These are phyloP conservation scores for Silene conica DNA, from an alignment of 148 eudicot species.

Conservation along the genomic window DNA sequence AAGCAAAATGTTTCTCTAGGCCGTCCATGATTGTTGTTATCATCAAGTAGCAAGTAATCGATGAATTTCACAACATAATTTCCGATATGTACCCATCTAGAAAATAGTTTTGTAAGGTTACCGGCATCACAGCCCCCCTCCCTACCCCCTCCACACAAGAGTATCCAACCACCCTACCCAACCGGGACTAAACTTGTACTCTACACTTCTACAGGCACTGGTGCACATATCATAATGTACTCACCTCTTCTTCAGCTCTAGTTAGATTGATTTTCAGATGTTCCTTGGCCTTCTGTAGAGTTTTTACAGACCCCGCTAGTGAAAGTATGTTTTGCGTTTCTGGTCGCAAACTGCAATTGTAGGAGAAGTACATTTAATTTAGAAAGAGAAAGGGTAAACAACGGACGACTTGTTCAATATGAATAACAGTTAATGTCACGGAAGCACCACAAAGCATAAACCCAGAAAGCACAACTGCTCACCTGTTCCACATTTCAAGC, in stretches of 20 bases:
- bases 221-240: background rate
- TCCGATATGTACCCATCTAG: background rate
- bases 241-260: conserved; percentile 92
- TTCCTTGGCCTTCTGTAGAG: conserved; percentile 65
- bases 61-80: no score
- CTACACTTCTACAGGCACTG: no score
- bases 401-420: no score
- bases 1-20: no score
- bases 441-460: background rate
- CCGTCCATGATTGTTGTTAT: no score
- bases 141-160: no score
- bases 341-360: conserved; percentile 54
- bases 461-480: background rate
- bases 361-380: background rate
- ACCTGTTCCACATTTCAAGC: conserved; percentile 58
- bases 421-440: no score
- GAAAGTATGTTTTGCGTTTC: conserved; percentile 57
- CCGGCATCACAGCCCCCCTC: no score
- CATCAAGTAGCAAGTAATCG: no score
- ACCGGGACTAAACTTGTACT: no score
- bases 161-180: no score
- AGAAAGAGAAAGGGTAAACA: background rate
- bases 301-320: conserved; percentile 48
- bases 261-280: conserved; percentile 61
- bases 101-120: background rate